Evolutionary conservation across 768 basidiomycete genomes (phyloP).

Genomic region (Cytidiella melzeri): DNA sequence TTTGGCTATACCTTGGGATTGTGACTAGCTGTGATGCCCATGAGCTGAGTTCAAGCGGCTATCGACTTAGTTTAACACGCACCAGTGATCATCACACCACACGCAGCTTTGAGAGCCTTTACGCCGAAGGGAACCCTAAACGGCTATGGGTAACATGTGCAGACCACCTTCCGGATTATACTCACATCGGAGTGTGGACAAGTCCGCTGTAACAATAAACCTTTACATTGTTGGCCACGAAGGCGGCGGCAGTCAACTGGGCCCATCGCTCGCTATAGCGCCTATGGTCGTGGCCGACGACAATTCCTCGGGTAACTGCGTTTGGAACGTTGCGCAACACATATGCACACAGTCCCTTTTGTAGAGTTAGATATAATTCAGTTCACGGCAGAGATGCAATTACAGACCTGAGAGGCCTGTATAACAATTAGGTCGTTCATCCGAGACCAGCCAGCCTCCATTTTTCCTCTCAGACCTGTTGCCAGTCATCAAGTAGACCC

Average conservation of each 20-base stretch:
- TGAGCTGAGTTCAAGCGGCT: background rate
- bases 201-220: constrained; percentile 64
- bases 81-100: constrained; percentile 92
- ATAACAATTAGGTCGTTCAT: constrained; percentile 87
- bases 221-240: constrained; percentile 56
- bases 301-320: constrained; percentile 59
- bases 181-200: constrained; percentile 78
- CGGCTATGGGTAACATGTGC: too few relatives aligned
- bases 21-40: constrained; percentile 54
- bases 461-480: constrained; percentile 66
- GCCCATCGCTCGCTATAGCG: constrained; percentile 79
- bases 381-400: too few relatives aligned
- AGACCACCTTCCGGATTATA: too few relatives aligned
- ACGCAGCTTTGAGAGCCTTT: constrained; percentile 58
- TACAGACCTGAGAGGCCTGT: constrained; percentile 71
- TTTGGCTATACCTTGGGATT: constrained; percentile 68
- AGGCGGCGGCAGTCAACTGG: constrained; percentile 63
- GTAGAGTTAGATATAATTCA: too few relatives aligned
- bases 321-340: constrained; percentile 45
- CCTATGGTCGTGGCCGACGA: constrained; percentile 84
- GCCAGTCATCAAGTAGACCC: background rate
- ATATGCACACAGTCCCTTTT: constrained; percentile 73
- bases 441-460: constrained; percentile 88
- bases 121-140: constrained; percentile 76
- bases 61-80: constrained; percentile 11